Conservation (phyloP, 352 stramenopile genomes). For the Globisporangium splendens region DNA sequence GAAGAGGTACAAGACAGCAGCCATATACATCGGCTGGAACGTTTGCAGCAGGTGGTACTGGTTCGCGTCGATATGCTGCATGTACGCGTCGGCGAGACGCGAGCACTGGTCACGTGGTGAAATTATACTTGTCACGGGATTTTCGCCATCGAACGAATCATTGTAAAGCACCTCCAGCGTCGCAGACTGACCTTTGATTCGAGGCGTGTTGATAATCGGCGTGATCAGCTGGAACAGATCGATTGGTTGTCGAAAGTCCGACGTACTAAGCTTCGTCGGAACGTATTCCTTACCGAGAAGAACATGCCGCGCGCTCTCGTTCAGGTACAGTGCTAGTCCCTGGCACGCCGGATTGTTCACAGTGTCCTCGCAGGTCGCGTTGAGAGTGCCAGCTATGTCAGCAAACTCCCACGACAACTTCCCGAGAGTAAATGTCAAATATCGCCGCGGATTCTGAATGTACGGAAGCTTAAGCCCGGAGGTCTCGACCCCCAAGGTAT, state of each 20-base stretch:
- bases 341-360: slow-evolving; percentile 11
- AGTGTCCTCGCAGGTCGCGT: slow-evolving; percentile 3
- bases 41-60: slow-evolving; percentile 21
- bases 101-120: slow-evolving; percentile 8
- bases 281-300: slow-evolving; percentile 8
- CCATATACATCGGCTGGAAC: slow-evolving; percentile 33
- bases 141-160: not conserved
- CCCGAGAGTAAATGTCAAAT: slow-evolving; percentile 29
- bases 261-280: not conserved
- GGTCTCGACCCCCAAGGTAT: slow-evolving; percentile 1
- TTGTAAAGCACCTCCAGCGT: slow-evolving; percentile 7
- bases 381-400: slow-evolving; percentile 5
- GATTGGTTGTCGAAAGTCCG: slow-evolving; percentile 13
- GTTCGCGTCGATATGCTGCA: slow-evolving; percentile 25
- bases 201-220: slow-evolving; percentile 10
- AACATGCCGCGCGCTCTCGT: slow-evolving; percentile 9
- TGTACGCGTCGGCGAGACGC: slow-evolving; percentile 26
- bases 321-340: slow-evolving; percentile 21
- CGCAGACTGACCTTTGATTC: not conserved
- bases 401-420: slow-evolving; percentile 40
- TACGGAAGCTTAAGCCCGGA: slow-evolving; percentile 14
- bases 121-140: no score
- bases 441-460: slow-evolving; percentile 13
- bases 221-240: slow-evolving; percentile 12
- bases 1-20: slow-evolving; percentile 50